Evolutionary conservation across 257 asterid species (phyloP).

Genomic region (Nemophila menziesii): DNA sequence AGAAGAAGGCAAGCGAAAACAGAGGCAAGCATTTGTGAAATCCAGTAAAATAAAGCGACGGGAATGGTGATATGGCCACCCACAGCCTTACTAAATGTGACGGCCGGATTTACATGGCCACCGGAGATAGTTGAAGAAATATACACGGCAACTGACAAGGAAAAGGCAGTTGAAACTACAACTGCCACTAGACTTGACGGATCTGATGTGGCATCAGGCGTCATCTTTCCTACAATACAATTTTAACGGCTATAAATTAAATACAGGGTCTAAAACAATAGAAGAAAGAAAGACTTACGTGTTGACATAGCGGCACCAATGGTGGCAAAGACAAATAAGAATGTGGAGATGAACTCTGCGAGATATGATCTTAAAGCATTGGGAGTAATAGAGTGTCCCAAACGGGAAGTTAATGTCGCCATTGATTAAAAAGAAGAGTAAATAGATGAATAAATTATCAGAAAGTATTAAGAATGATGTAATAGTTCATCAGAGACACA

Average conservation of each 20-base stretch:
- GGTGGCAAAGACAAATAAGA: conserved; percentile 67
- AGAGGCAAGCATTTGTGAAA: conserved; percentile 59
- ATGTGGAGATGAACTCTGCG: conserved; percentile 84
- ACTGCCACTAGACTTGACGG: conserved; percentile 31
- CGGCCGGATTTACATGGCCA: conserved; percentile 88
- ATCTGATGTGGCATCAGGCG: conserved; percentile 19
- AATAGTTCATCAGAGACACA: too few species aligned
- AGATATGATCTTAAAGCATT: conserved; percentile 64
- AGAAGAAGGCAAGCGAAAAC: conserved; percentile 57
- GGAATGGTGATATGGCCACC: conserved; percentile 64
- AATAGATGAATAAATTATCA: too few species aligned
- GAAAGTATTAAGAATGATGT: too few species aligned
- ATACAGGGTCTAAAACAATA: too few species aligned
- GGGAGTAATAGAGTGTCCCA: conserved; percentile 46
- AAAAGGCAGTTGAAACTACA: conserved; percentile 47
- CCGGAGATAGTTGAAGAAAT: conserved; percentile 48
- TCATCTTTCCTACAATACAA: conserved; percentile 27
- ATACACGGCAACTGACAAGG: conserved; percentile 40
- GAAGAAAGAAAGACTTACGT: conserved; percentile 16
- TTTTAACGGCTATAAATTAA: too few species aligned
- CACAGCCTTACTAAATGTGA: conserved; percentile 67
- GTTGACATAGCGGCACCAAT: conserved; percentile 63
- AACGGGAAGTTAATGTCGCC: conserved; percentile 57
- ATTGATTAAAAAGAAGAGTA: too few species aligned
- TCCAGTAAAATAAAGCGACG: conserved; percentile 51